phyloP scores from a whole-genome alignment of 1,139 yeast species.

The Pneumocystis sp. region DNA sequence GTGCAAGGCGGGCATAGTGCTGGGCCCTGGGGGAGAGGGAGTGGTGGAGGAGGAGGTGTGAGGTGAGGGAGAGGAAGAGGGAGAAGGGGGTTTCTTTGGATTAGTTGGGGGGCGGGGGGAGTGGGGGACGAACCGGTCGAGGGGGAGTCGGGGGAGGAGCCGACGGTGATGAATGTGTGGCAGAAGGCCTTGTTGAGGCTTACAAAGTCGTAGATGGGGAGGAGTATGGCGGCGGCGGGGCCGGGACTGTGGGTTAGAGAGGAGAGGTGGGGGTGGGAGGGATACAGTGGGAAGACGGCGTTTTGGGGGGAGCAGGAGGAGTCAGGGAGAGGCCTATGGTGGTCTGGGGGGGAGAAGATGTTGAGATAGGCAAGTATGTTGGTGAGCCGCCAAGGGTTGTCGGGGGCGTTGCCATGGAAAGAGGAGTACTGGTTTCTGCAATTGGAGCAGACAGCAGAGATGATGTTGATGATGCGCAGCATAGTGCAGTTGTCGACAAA shows the following conservation, averaged over 20 bases:
- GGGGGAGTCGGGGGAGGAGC: not conserved
- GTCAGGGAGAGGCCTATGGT: slow-evolving; percentile 8
- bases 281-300: not conserved
- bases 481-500: slow-evolving; percentile 27
- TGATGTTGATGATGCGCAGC: slow-evolving; percentile 18
- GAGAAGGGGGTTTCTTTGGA: slow-evolving; percentile 11
- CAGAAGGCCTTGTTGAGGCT: slow-evolving; percentile 26
- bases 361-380: slow-evolving; percentile 9
- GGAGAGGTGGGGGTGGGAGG: no score
- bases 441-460: slow-evolving; percentile 7
- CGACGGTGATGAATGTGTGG: slow-evolving; percentile 19
- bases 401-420: slow-evolving; percentile 10
- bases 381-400: slow-evolving; percentile 9
- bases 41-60: slow-evolving; percentile 24
- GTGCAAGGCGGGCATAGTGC: slow-evolving; percentile 22
- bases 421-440: slow-evolving; percentile 10
- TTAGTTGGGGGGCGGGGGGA: no score
- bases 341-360: slow-evolving; percentile 7
- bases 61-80: slow-evolving; percentile 21
- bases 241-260: no score
- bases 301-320: not conserved
- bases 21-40: slow-evolving; percentile 19
- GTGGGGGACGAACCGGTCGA: no score
- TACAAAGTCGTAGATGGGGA: slow-evolving; percentile 27
- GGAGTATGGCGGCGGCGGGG: slow-evolving; percentile 12